Evolutionary conservation across 2,329 filamentous ascomycete species (phyloP).

Genomic region (Zymoseptoria crescenta): DNA sequence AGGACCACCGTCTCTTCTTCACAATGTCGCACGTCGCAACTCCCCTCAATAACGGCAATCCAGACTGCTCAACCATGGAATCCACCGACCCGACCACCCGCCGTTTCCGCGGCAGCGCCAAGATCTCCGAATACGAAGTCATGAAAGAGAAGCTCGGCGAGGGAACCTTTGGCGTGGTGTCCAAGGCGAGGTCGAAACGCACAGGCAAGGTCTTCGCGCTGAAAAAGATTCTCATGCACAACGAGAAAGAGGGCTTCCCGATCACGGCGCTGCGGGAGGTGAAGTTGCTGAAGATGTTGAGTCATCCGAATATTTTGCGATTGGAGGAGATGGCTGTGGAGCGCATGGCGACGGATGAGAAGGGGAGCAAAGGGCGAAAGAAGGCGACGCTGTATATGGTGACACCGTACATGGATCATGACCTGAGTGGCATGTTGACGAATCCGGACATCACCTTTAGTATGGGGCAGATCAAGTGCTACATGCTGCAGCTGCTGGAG

Average conservation of each 20-base stretch:
- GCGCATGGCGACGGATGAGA: conserved; percentile 46
- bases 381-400: conserved; percentile 96
- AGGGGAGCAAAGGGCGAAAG: conserved; percentile 38
- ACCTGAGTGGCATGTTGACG: conserved; percentile 91
- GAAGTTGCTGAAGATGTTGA: conserved; percentile 92
- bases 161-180: conserved; percentile 93
- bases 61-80: conserved; percentile 21
- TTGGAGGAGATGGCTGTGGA: conserved; percentile 97
- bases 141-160: conserved; percentile 74
- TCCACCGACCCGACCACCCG: conserved; percentile 42
- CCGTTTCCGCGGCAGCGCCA: conserved; percentile 76
- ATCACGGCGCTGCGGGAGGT: conserved; percentile 96
- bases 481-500: conserved; percentile 86
- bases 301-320: conserved; percentile 76
- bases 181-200: conserved; percentile 73
- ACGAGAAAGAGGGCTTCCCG: conserved; percentile 98
- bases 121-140: conserved; percentile 71
- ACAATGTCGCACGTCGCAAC: conserved; percentile 42
- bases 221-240: conserved; percentile 99
- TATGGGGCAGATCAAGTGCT: conserved; percentile 92
- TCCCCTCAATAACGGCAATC: conserved; percentile 17
- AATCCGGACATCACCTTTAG: conserved; percentile 85
- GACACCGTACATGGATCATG: conserved; percentile 97
- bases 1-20: neutral
- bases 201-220: conserved; percentile 72